phyloP scores from a whole-genome alignment of 495 filamentous ascomycete species.

The Neurospora sp. region DNA sequence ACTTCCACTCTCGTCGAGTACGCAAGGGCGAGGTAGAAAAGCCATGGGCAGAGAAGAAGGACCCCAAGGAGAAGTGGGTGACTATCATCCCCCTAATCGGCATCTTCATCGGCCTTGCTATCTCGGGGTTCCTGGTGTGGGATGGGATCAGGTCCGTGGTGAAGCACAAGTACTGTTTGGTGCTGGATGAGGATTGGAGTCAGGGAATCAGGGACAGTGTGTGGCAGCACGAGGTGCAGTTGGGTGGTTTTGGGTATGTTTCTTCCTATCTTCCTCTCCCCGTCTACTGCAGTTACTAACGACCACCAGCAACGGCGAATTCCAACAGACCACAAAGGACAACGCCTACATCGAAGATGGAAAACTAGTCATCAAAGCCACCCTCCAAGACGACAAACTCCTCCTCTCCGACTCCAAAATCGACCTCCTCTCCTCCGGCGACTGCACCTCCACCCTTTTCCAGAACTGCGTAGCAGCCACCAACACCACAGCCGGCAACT shows the following conservation, averaged over 20 bases:
- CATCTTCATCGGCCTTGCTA: conserved; percentile 50
- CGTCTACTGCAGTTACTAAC: too few species aligned
- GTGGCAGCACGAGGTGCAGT: conserved; percentile 70
- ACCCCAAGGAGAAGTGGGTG: conserved; percentile 77
- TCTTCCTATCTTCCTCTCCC: background rate
- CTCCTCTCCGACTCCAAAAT: conserved; percentile 53
- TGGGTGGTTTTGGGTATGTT: conserved; percentile 73
- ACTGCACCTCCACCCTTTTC: conserved; percentile 48
- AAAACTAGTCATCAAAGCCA: conserved; percentile 63
- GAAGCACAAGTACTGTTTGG: conserved; percentile 63
- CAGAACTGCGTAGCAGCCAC: conserved; percentile 52
- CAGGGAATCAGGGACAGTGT: conserved; percentile 47
- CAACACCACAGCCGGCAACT: conserved; percentile 55
- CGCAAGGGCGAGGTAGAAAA: conserved; percentile 59
- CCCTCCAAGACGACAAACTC: conserved; percentile 55
- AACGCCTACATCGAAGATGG: conserved; percentile 65
- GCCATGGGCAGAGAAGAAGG: conserved; percentile 57
- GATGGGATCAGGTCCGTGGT: conserved; percentile 57
- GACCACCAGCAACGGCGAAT: conserved; percentile 61
- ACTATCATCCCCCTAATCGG: conserved; percentile 67
- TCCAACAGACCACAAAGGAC: conserved; percentile 61
- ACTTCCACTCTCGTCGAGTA: conserved; percentile 67
- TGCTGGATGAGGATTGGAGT: conserved; percentile 61
- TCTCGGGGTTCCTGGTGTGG: conserved; percentile 60
- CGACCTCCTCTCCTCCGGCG: conserved; percentile 52